phyloP scores from a whole-genome alignment of 225 moss, liverwort and hornwort genomes.

The Polytrichum commune region DNA sequence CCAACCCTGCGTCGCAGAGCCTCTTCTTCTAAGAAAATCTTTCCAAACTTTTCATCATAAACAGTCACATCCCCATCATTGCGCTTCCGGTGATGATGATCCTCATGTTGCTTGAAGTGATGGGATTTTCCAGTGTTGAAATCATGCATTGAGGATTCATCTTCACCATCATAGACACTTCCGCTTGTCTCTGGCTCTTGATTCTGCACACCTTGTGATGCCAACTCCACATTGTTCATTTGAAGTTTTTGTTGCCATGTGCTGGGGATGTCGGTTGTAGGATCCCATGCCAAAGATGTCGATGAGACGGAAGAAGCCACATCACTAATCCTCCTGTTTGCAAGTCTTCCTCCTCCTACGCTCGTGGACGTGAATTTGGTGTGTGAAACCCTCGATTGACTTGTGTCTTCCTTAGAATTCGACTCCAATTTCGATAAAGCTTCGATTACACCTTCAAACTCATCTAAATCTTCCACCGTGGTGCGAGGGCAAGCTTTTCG shows the following conservation, averaged over 20 bases:
- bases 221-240: background rate
- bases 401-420: background rate
- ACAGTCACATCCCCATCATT: background rate
- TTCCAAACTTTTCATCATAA: constrained; percentile 6
- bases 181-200: constrained; percentile 3
- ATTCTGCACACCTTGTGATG: background rate
- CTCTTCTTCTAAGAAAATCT: constrained; percentile 4
- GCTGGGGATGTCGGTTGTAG: constrained; percentile 1
- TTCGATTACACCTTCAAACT: constrained; percentile 21
- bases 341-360: background rate
- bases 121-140: background rate
- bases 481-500: background rate
- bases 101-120: background rate
- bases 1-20: constrained; percentile 11
- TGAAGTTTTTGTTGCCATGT: constrained; percentile 12
- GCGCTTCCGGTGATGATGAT: background rate
- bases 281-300: constrained; percentile 9
- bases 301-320: constrained; percentile 12
- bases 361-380: background rate
- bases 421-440: constrained; percentile 16
- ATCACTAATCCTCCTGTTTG: constrained; percentile 4
- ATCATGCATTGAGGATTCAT: background rate
- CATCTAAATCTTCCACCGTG: constrained; percentile 10
- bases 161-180: constrained; percentile 3
- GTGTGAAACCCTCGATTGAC: constrained; percentile 3